Conservation (phyloP, 2,329 filamentous ascomycete species). For the Thermochaetoides dissita region DNA sequence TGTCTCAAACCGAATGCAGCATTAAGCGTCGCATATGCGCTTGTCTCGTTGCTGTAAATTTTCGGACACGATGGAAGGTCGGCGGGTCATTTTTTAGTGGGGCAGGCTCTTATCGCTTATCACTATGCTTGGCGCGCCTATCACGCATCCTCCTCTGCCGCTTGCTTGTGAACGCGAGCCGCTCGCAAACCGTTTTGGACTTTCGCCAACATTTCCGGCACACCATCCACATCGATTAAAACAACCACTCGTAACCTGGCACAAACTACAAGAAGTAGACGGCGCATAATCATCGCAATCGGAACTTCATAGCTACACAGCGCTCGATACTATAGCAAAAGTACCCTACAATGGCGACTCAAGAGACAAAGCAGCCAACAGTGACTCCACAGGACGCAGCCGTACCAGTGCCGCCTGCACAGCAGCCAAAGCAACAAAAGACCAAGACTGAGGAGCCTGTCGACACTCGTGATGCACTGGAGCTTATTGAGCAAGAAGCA, state of each 20-base stretch:
- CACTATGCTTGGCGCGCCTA: constrained; percentile 1
- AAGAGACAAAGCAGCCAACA: no score
- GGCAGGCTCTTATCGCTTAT: constrained; percentile 13
- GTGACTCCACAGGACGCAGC: no score
- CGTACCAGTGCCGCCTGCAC: background rate
- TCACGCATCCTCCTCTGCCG: background rate
- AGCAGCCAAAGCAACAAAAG: constrained; percentile 21
- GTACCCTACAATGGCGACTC: no score
- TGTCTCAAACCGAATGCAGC: no score
- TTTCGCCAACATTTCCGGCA: background rate
- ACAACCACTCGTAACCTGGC: no score
- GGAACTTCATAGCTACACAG: no score
- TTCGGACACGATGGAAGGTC: constrained; percentile 1
- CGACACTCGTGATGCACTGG: constrained; percentile 49
- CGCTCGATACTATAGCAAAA: no score
- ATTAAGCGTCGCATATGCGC: no score
- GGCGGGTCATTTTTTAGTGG: constrained; percentile 13
- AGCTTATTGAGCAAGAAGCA: constrained; percentile 67
- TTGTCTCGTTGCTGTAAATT: constrained; percentile 4
- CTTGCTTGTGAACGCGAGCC: no score
- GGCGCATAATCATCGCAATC: no score
- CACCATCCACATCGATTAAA: no score
- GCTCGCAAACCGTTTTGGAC: background rate
- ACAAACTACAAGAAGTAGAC: no score
- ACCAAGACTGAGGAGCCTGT: constrained; percentile 34